phyloP scores from a whole-genome alignment of 2,329 filamentous ascomycete genomes.

The Pseudogymnoascus sp. region DNA sequence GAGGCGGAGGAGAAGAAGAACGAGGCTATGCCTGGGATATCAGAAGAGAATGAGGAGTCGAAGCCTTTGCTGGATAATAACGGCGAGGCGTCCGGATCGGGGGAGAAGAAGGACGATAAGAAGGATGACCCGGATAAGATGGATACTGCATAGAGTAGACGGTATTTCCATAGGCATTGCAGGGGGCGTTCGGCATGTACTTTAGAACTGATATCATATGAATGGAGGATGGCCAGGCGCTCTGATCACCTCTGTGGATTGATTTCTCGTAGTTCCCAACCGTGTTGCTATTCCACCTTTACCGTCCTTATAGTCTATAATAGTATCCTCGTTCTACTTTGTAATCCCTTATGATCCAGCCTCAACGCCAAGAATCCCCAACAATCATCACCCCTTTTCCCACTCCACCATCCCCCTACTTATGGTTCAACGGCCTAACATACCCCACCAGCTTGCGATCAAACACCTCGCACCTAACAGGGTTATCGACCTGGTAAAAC shows the following conservation, averaged over 20 bases:
- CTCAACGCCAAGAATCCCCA: background rate
- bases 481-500: constrained; percentile 98
- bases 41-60: constrained; percentile 64
- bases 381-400: background rate
- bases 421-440: constrained; percentile 62
- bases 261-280: background rate
- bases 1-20: constrained; percentile 60
- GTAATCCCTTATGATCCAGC: constrained; percentile 2
- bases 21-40: constrained; percentile 70
- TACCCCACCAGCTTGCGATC: constrained; percentile 78
- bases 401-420: constrained; percentile 36
- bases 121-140: constrained; percentile 67
- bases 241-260: background rate
- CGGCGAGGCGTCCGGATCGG: constrained; percentile 56
- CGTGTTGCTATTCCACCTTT: constrained; percentile 3
- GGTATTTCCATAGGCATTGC: constrained; percentile 22
- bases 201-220: constrained; percentile 22
- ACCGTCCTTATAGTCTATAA: background rate
- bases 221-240: constrained; percentile 6
- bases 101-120: constrained; percentile 40
- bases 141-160: constrained; percentile 64
- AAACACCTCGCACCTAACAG: constrained; percentile 88
- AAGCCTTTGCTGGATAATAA: constrained; percentile 56
- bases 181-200: constrained; percentile 29
- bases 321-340: constrained; percentile 6